phyloP scores from a whole-genome alignment of 306 rosid genomes.

The Vigna radiata region DNA sequence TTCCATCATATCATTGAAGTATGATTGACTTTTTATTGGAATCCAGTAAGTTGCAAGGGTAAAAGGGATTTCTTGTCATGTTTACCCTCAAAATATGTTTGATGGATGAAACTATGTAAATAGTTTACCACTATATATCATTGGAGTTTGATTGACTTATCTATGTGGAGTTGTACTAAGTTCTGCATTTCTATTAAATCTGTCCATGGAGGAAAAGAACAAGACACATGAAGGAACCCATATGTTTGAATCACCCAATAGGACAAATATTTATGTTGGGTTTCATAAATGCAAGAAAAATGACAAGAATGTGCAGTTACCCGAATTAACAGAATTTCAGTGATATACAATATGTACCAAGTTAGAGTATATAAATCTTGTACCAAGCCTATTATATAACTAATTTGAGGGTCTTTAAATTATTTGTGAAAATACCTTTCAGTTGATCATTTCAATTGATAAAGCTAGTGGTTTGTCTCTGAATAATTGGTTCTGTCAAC shows the following conservation, averaged over 20 bases:
- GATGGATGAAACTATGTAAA: too few species aligned
- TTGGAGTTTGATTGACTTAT: too few species aligned
- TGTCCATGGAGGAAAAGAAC: neutral
- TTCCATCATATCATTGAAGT: slow-evolving; percentile 3
- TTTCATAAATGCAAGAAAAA: neutral
- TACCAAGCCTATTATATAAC: neutral
- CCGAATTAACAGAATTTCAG: neutral
- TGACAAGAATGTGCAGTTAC: neutral
- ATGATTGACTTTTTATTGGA: neutral
- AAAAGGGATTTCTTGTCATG: too few species aligned
- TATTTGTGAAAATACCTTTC: neutral
- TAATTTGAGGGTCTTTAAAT: neutral
- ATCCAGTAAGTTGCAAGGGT: too few species aligned
- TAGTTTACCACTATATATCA: too few species aligned
- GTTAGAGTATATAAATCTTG: neutral
- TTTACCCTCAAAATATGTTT: too few species aligned
- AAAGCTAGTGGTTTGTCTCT: neutral
- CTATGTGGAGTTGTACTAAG: neutral
- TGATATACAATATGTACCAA: neutral
- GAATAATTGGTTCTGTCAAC: neutral
- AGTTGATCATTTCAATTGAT: neutral
- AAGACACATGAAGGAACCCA: neutral
- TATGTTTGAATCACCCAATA: neutral
- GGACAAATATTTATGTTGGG: neutral
- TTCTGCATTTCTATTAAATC: slow-evolving; percentile 3